Percentiles rank a stretch among this genome's conserved stretches.
Evolutionary conservation across 1,139 yeast genomes (phyloP).

Genomic region (Pichia sp.): DNA sequence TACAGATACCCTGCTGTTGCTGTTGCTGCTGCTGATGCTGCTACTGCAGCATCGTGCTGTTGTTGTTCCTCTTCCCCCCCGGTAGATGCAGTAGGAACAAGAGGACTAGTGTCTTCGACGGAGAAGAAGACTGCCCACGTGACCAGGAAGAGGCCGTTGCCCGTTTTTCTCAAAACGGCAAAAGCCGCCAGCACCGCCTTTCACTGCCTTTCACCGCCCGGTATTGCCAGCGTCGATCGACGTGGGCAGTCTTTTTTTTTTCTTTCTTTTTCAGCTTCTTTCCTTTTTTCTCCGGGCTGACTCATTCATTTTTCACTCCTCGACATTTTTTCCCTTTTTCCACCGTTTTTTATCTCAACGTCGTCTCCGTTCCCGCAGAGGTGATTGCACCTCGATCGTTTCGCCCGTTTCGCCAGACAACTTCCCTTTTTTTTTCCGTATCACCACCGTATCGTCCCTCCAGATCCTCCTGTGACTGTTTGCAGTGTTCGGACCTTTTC

Average conservation of each 20-base stretch:
- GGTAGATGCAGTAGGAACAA: no score
- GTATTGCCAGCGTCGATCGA: not conserved
- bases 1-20: not conserved
- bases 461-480: not conserved
- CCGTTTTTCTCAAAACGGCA: not conserved
- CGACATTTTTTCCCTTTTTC: not conserved
- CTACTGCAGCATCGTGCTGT: no score
- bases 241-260: not conserved
- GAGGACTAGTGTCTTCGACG: no score
- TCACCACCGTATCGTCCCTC: not conserved
- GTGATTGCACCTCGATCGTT: not conserved
- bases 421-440: conserved; percentile 1
- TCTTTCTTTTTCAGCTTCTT: not conserved
- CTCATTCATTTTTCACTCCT: no score
- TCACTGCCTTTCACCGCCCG: no score
- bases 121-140: no score
- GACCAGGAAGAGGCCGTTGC: no score
- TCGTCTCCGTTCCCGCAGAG: not conserved
- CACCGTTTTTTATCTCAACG: not conserved
- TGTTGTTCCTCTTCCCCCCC: no score
- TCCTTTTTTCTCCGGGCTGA: not conserved
- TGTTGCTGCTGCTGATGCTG: no score
- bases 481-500: not conserved
- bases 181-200: not conserved
- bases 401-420: not conserved